Base-by-base conservation (phyloP, 768 basidiomycete genomes). In the Asterophora lycoperdoides region DNA sequence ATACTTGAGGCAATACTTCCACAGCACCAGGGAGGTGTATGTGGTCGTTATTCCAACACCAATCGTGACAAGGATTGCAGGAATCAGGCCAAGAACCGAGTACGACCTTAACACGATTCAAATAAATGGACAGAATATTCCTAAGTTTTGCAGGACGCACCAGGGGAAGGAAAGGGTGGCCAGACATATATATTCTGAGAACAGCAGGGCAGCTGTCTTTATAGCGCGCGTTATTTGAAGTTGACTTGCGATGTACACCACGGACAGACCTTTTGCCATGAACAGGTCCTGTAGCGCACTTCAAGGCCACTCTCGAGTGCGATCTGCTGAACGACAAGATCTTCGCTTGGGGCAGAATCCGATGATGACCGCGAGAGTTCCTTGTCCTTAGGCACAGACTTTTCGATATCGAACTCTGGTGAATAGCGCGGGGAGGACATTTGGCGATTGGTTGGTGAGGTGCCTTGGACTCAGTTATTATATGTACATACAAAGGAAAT, bases 1-100 rank as follows among this genome's bases (percentile, higher is more conserved):
- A 51, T 79, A 70, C 41, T 68, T 67, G 47, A 79, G 67, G 53
- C 73, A 74, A 53, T 70, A 79, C 32, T 68, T 64, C 74, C 77
- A 74, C 20, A 75, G 67, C 35, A 74, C 57, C 38, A 76, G 69
- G 14, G 73, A 75, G 1, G 78, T 79, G 57, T 79, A 76, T 20
- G 69, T 64, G 13, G 68, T 66, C 17, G 59, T 63, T 8, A 60
- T 63, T 7, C 73, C 72, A 17, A 73, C 68, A 4, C 64, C 63
- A 7, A 74, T 45, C 0, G 73, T 74, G 4, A 74, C 67, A 28
- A 76, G 57, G 19, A 74, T 59, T 0, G 71, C 72, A 13, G 74
- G 73, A 5, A 71, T 71, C 48, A 76, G 44, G 5, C 72, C 74
- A 20, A 74, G 68, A 4, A 75, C 67, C 8, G 74, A 74, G 55